Evolutionary conservation across 441 rosid genomes (phyloP).

Genomic region (Croton laevigatus): DNA sequence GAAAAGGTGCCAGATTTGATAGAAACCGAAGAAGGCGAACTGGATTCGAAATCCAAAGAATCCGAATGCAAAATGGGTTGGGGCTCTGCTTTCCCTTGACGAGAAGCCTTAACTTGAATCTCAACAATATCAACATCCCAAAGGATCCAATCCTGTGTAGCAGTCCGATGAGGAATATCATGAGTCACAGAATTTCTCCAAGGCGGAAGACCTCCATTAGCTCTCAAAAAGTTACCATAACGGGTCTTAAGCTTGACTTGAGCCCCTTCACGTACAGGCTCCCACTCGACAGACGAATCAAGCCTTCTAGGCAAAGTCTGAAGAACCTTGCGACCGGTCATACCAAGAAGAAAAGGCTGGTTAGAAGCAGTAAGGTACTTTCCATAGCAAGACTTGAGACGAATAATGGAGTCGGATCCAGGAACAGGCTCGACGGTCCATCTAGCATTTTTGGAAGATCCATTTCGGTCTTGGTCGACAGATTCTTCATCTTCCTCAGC

Average conservation of each 20-base stretch:
- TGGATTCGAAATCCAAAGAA: conserved; percentile 43
- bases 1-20: conserved; percentile 41
- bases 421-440: conserved; percentile 46
- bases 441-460: conserved; percentile 32
- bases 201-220: conserved; percentile 86
- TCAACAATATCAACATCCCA: conserved; percentile 82
- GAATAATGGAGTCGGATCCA: conserved; percentile 30
- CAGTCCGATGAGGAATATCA: conserved; percentile 70
- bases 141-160: conserved; percentile 69
- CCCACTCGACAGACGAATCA: conserved; percentile 89
- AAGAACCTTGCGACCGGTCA: conserved; percentile 73
- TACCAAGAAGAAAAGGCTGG: conserved; percentile 76
- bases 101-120: conserved; percentile 43
- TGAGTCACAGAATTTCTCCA: conserved; percentile 94
- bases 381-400: conserved; percentile 47
- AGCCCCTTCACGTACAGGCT: conserved; percentile 59
- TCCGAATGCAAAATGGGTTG: conserved; percentile 46
- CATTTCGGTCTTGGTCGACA: conserved; percentile 40
- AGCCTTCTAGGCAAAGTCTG: conserved; percentile 56
- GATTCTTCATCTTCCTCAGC: conserved; percentile 49
- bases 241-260: conserved; percentile 66
- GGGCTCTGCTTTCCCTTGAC: conserved; percentile 10
- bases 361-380: conserved; percentile 78
- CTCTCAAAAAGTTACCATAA: conserved; percentile 71
- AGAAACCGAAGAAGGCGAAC: conserved; percentile 43